Percentiles rank a stretch among this genome's conserved stretches.
These are phyloP conservation scores for Wickerhamiella qilinensis DNA, from an alignment of 805 yeast species.

Conservation along the genomic window DNA sequence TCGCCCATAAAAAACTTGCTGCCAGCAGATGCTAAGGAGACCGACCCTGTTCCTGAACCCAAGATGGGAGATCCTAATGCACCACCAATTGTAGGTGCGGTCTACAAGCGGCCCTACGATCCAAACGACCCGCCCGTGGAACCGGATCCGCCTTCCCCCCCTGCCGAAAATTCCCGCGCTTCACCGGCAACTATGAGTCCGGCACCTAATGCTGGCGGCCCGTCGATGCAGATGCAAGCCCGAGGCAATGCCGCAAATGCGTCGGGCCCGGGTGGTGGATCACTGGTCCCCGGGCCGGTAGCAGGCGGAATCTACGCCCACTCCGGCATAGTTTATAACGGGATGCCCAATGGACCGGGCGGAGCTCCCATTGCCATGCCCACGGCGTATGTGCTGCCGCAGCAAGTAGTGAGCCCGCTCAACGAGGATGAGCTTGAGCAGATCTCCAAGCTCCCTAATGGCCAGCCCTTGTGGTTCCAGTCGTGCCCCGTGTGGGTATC, in stretches of 20 bases:
- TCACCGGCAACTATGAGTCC: constrained; percentile 1
- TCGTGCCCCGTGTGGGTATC: constrained; percentile 16
- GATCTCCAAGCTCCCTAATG: constrained; percentile 13
- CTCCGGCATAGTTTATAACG: not conserved
- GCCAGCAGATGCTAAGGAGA: constrained; percentile 54
- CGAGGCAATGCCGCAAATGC: not conserved
- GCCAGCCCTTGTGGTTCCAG: constrained; percentile 17
- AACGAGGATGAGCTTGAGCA: constrained; percentile 7
- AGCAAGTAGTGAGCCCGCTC: constrained; percentile 10
- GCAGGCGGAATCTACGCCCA: not conserved
- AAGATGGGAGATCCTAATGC: constrained; percentile 68
- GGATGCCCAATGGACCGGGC: not conserved
- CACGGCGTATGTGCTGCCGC: constrained; percentile 16
- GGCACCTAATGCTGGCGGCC: not conserved
- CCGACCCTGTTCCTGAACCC: constrained; percentile 71
- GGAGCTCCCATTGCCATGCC: constrained; percentile 14
- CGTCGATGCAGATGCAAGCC: not conserved
- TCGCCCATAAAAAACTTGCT: constrained; percentile 73
- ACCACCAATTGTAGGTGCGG: constrained; percentile 91
- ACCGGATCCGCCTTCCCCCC: constrained; percentile 27
- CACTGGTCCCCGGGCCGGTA: not conserved
- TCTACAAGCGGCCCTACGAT: constrained; percentile 59
- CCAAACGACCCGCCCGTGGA: constrained; percentile 72
- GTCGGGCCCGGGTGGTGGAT: not conserved
- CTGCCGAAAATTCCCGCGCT: constrained; percentile 10